phyloP scores from a whole-genome alignment of 2,329 filamentous ascomycete species.

The Venturia oleaginea region DNA sequence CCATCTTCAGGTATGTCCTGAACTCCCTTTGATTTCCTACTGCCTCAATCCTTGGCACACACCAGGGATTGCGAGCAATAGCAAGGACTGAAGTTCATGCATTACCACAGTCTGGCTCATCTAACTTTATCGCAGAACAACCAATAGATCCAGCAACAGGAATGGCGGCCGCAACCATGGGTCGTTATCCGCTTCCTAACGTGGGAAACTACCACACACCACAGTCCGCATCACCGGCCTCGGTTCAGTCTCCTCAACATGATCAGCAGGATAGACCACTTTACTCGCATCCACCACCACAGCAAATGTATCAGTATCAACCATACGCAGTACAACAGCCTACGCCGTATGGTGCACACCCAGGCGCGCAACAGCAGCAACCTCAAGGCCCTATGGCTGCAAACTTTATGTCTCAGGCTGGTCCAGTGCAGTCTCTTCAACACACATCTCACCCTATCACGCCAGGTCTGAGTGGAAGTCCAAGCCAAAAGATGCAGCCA shows the following conservation, averaged over 20 bases:
- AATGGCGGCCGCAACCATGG: slow-evolving; percentile 60
- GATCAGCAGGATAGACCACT: slow-evolving; percentile 77
- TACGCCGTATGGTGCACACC: slow-evolving; percentile 48
- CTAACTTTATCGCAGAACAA: not conserved
- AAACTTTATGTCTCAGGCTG: slow-evolving; percentile 47
- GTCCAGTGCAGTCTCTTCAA: slow-evolving; percentile 29
- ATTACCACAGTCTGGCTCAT: not conserved
- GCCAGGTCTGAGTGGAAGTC: slow-evolving; percentile 55
- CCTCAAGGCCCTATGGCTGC: slow-evolving; percentile 37
- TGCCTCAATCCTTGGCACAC: slow-evolving; percentile 4
- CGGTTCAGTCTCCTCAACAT: slow-evolving; percentile 84
- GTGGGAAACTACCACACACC: slow-evolving; percentile 80
- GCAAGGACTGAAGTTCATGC: not conserved
- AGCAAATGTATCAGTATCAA: slow-evolving; percentile 76
- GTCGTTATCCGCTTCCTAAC: slow-evolving; percentile 56
- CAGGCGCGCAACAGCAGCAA: slow-evolving; percentile 36
- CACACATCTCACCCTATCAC: slow-evolving; percentile 35
- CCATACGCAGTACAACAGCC: slow-evolving; percentile 46
- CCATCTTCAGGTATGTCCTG: slow-evolving; percentile 69
- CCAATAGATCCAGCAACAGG: slow-evolving; percentile 14
- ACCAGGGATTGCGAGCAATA: not conserved
- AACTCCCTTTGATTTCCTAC: slow-evolving; percentile 9
- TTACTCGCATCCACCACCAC: slow-evolving; percentile 70
- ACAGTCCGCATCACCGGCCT: slow-evolving; percentile 89
- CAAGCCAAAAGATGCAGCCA: slow-evolving; percentile 37